Percentiles rank a stretch among this genome's conserved stretches.
Evolutionary conservation across 139 green algal genomes (phyloP).

Genomic region (Closterium sp.): DNA sequence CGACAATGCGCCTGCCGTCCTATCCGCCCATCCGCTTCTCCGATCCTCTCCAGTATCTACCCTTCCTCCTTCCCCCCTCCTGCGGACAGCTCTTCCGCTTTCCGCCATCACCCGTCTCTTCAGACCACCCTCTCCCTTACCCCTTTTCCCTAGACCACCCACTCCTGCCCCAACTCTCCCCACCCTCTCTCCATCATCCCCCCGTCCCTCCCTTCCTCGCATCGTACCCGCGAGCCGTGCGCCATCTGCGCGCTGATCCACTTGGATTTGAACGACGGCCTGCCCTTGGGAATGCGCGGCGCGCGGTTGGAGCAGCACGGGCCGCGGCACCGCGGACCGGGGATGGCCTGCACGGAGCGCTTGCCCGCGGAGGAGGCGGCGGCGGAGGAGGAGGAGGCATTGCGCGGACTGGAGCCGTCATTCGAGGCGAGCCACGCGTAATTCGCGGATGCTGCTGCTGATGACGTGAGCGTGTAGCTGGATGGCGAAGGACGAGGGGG

Average conservation of each 20-base stretch:
- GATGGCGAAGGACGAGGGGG: neutral
- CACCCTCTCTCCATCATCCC: too few species aligned
- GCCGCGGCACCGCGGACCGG: neutral
- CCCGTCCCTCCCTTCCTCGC: too few species aligned
- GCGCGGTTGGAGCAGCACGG: constrained; percentile 7
- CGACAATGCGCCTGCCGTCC: too few species aligned
- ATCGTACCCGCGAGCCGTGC: neutral
- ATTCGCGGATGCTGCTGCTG: neutral
- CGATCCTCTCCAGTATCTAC: neutral
- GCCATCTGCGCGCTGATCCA: constrained; percentile 2
- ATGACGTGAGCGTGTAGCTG: neutral
- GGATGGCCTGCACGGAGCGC: neutral
- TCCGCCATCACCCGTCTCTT: too few species aligned
- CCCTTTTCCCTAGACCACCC: too few species aligned
- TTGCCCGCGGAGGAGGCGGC: neutral
- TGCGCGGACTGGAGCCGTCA: neutral
- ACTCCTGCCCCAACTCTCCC: too few species aligned
- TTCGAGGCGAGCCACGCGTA: neutral
- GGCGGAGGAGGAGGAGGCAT: neutral
- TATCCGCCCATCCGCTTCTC: neutral
- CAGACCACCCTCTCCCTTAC: neutral
- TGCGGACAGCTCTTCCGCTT: neutral
- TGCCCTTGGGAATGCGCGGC: neutral
- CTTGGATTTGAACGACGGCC: neutral
- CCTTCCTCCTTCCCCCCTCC: neutral